A percentile compares a stretch with the other conserved stretches of the same genome.
phyloP scores from a whole-genome alignment of 1,284 basidiomycete species.

The Ustilago vetiveriae region DNA sequence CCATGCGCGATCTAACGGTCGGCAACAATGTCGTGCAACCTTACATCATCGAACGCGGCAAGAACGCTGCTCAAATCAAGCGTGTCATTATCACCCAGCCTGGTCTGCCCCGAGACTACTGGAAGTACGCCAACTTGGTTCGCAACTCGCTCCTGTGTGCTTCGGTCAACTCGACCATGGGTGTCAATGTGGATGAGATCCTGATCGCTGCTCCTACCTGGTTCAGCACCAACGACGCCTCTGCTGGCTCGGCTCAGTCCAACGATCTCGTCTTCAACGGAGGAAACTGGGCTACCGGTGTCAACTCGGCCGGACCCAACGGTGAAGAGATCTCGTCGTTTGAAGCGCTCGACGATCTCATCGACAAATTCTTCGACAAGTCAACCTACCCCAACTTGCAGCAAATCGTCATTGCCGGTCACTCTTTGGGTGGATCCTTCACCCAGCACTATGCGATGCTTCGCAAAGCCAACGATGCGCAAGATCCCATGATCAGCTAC shows the following conservation, averaged over 20 bases:
- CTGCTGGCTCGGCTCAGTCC: slow-evolving; percentile 46
- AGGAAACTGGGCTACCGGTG: slow-evolving; percentile 45
- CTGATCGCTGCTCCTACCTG: slow-evolving; percentile 56
- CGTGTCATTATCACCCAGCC: slow-evolving; percentile 56
- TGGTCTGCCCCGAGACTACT: slow-evolving; percentile 54
- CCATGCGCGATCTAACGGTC: slow-evolving; percentile 48
- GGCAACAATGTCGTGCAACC: slow-evolving; percentile 44
- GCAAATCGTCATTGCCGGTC: slow-evolving; percentile 57
- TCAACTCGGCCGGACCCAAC: slow-evolving; percentile 44
- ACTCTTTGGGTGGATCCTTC: slow-evolving; percentile 57
- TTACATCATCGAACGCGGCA: slow-evolving; percentile 48
- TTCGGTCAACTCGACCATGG: slow-evolving; percentile 42
- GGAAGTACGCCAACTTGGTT: slow-evolving; percentile 61
- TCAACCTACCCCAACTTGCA: slow-evolving; percentile 54
- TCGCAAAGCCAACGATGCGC: slow-evolving; percentile 33
- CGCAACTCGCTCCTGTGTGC: slow-evolving; percentile 56
- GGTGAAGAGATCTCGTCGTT: slow-evolving; percentile 40
- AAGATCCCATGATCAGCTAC: slow-evolving; percentile 47
- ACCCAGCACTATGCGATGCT: slow-evolving; percentile 62
- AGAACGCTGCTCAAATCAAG: slow-evolving; percentile 46
- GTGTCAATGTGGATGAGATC: slow-evolving; percentile 49
- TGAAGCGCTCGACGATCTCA: slow-evolving; percentile 52
- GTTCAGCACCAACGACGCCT: slow-evolving; percentile 41
- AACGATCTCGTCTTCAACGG: slow-evolving; percentile 49
- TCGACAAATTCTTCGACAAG: slow-evolving; percentile 56